Evolutionary conservation across 169 alveolate genomes (phyloP), one percentile per base, ranked within the genome.

Genomic region (Cryptosporidium baileyi): DNA sequence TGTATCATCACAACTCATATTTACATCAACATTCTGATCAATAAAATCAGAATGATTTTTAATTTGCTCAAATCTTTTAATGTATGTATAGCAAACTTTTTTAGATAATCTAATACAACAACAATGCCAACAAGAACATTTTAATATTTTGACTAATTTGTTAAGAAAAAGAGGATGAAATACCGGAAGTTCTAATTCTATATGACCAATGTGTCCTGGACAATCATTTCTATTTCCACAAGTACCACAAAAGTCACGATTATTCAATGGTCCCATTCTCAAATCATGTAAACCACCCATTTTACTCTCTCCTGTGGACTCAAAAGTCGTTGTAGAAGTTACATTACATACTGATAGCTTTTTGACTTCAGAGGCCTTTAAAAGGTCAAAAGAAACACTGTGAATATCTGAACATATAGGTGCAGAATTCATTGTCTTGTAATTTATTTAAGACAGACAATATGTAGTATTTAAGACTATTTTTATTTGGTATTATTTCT

Each of bases 131-230:
- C 95, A 91, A 67, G 94, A 94, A 49, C 95, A 65, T 81, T 94
- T 96, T 81, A 97, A 82, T 61, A 97, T 91, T 88, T 93, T 95
- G 74, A 92, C 93, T 54, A 96, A 82, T 36, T 92, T 90, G 63
- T 94, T 92, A 36, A 96, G 82, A 89, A 95, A 81, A 89, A 96
- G 93, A 8, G 99, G 99, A 82, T 97, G 97, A 82, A 93, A 97
- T 40, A 96, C 90, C 17, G 99, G 98, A 34, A 95, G 91, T 30
- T 93, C 90, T 67, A 97, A 90, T 65, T 95, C 96, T 13, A 97
- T 93, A 80, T 96, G 98, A 2, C 98, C 99, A 47, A 95, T 63
- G 90, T 97, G 99, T 1, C 99, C 99, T 41, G 96, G 95, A 65
- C 99, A 97, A 62, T 92, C 93, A 34, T 90, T 90, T 57, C 98